Conservation (phyloP, 225 moss, liverwort and hornwort species). For the Ulota crispa region DNA sequence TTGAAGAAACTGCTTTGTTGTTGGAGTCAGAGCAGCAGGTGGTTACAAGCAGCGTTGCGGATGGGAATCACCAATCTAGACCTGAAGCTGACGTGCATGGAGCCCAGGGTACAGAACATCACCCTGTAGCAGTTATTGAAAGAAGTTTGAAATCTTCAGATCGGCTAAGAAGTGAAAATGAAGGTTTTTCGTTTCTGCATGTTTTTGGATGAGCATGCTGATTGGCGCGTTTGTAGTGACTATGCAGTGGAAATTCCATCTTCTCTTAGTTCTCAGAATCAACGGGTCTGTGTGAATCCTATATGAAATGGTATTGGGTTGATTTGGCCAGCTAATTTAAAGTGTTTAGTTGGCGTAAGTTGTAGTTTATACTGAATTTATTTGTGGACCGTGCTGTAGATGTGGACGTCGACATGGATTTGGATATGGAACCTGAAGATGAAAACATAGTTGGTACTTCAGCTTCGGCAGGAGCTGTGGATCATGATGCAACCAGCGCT, state of each 20-base stretch:
- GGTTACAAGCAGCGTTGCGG: constrained; percentile 23
- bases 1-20: constrained; percentile 47
- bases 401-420: constrained; percentile 73
- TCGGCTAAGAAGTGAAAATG: constrained; percentile 34
- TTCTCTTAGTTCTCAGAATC: neutral
- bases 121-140: constrained; percentile 22
- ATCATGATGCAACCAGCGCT: constrained; percentile 21
- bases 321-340: neutral
- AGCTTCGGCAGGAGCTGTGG: constrained; percentile 20
- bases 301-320: neutral
- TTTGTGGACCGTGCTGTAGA: constrained; percentile 32
- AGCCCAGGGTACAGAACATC: constrained; percentile 5
- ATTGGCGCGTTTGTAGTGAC: neutral
- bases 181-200: constrained; percentile 36
- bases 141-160: constrained; percentile 3
- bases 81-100: constrained; percentile 23
- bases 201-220: neutral
- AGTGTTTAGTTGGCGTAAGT: neutral
- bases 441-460: constrained; percentile 24
- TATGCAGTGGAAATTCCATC: neutral
- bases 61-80: constrained; percentile 18
- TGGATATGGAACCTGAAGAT: constrained; percentile 60
- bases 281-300: neutral
- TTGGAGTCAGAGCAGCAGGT: constrained; percentile 36
- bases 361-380: neutral